Conservation (phyloP, 495 filamentous ascomycete species). For the Pseudomonodictys pantanalensis region DNA sequence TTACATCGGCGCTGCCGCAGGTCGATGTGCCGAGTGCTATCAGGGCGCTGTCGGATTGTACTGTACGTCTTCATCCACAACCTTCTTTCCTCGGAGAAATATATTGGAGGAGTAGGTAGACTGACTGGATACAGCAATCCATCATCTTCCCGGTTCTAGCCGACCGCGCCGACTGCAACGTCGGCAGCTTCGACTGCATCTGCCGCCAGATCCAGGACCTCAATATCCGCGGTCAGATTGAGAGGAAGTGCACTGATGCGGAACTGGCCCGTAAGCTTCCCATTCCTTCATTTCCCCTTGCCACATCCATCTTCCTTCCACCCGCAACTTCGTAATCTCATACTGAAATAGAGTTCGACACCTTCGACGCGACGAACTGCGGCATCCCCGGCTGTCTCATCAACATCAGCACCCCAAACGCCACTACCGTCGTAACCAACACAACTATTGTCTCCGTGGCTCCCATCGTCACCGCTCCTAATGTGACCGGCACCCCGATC, state of each 20-base stretch:
- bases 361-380: constrained; percentile 6
- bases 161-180: constrained; percentile 13
- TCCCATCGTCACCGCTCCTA: background rate
- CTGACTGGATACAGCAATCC: background rate
- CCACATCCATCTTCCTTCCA: background rate
- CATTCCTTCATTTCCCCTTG: background rate
- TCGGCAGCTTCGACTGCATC: constrained; percentile 14
- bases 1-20: background rate
- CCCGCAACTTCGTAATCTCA: background rate
- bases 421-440: background rate
- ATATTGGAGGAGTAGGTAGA: too few species aligned
- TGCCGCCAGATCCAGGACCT: constrained; percentile 7
- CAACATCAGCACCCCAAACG: background rate
- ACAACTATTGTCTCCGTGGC: background rate
- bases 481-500: background rate
- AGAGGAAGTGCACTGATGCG: background rate
- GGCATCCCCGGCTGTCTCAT: background rate
- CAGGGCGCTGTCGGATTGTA: constrained; percentile 7
- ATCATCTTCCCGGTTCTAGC: constrained; percentile 9
- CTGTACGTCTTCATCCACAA: constrained; percentile 2
- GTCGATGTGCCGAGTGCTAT: constrained; percentile 1
- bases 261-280: background rate
- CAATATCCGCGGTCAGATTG: background rate
- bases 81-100: background rate
- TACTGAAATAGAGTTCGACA: background rate